Percentiles rank a stretch among this genome's conserved stretches.
Evolutionary conservation across 108 stramenopile genomes (phyloP).

Genomic region (Cyclotella sp.): DNA sequence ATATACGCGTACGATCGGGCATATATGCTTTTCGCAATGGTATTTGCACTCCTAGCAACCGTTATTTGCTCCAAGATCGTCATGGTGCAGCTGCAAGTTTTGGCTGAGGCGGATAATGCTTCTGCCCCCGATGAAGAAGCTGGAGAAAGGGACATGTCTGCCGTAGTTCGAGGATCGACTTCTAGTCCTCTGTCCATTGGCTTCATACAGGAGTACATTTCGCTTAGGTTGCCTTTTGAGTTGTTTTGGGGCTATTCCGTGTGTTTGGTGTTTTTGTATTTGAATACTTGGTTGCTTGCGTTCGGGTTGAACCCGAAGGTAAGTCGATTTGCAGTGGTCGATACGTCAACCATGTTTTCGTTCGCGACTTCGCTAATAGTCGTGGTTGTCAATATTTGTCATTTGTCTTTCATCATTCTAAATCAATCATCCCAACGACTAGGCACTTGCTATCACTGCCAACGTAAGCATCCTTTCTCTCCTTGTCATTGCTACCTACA

Average conservation of each 20-base stretch:
- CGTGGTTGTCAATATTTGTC: background rate
- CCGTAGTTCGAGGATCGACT: slow-evolving; percentile 3
- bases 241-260: slow-evolving; percentile 23
- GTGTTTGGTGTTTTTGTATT: slow-evolving; percentile 5
- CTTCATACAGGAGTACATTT: slow-evolving; percentile 5
- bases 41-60: background rate
- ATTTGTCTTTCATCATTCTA: background rate
- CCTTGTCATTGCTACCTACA: slow-evolving; percentile 2
- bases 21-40: background rate
- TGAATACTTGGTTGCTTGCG: slow-evolving; percentile 21
- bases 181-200: slow-evolving; percentile 1
- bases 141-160: background rate
- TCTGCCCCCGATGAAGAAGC: background rate
- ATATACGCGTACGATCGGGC: slow-evolving; percentile 12
- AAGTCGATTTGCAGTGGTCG: slow-evolving; percentile 2
- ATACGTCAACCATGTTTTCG: no score
- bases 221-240: slow-evolving; percentile 34
- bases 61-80: background rate
- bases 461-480: slow-evolving; percentile 6
- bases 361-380: background rate
- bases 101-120: slow-evolving; percentile 9
- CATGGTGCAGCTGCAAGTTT: background rate
- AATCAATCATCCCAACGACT: background rate
- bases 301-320: slow-evolving; percentile 19
- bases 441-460: slow-evolving; percentile 8